Evolutionary conservation across 352 stramenopile species (phyloP), one percentile per base, ranked within the genome.

Genomic region (Blastocystis hominis): DNA sequence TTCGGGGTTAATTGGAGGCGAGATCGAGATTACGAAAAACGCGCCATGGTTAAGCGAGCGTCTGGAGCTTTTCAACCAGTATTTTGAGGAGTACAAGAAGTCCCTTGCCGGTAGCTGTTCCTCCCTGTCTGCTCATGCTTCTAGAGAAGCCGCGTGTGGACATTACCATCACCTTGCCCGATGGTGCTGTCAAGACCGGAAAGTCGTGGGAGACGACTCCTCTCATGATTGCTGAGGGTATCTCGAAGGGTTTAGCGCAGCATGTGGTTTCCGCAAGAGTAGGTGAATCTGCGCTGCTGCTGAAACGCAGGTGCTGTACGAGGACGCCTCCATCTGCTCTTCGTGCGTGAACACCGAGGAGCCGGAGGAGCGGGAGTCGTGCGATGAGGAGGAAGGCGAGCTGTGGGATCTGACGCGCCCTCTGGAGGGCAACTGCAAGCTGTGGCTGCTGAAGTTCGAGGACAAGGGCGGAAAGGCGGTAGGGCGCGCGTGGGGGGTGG

Each of bases 391-490:
- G 56, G 90, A 93, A 64, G 90, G 91, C 20, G 91, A 97, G 90
- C 91, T 99, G 34, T 98, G 95, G 96, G 96, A 99, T 91, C 93
- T 98, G 69, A 97, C 93, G 75, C 93, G 96, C 17, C 95, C 96
- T 24, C 91, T 99, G 17, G 97, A 98, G 64, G 96, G 97, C 66
- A 93, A 96, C 90, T 97, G 95, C 84, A 94, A 94, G 81, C 91
- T 99, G 55, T 92, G 97, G 90, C 92, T 99, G 88, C 92, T 98
- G 70, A 98, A 98, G 91, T 99, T 98, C 90, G 94, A 98, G 53
- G 95, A 98, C 88, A 91, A 92, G 24, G 96, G 98, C 79, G 96
- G 95, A 17, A 94, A 97, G 64, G 93, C 90, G 61, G 68, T 88
- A 75, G 7, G 63, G 66, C 13, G 42, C 44, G 0, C 7, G 20